phyloP scores from a whole-genome alignment of 2,329 filamentous ascomycete genomes.

The Aureobasidium sp. region DNA sequence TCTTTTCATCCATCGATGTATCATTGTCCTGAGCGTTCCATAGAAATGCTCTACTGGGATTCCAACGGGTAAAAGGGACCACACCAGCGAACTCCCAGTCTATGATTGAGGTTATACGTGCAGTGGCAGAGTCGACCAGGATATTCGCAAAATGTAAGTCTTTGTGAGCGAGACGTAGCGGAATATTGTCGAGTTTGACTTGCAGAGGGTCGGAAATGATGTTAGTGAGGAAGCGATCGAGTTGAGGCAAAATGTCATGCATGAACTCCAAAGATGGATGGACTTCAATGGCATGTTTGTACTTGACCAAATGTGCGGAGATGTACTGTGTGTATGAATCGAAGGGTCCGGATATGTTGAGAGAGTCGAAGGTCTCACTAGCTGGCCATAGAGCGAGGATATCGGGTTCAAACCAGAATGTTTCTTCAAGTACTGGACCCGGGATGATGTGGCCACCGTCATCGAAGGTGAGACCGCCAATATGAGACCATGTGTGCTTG shows the following conservation, averaged over 20 bases:
- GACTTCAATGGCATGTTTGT: neutral
- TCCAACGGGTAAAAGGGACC: slow-evolving; percentile 5
- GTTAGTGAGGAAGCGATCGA: neutral
- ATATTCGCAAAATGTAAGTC: slow-evolving; percentile 19
- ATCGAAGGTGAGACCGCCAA: neutral
- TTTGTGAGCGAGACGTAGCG: neutral
- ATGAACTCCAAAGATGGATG: neutral
- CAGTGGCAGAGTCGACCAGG: neutral
- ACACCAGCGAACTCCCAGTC: slow-evolving; percentile 18
- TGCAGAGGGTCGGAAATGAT: neutral
- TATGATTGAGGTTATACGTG: slow-evolving; percentile 1
- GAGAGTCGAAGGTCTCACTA: neutral
- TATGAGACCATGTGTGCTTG: neutral
- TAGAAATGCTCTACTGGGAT: slow-evolving; percentile 9
- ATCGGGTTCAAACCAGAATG: slow-evolving; percentile 8
- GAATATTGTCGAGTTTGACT: neutral
- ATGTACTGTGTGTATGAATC: neutral
- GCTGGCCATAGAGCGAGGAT: neutral
- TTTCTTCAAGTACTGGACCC: slow-evolving; percentile 6
- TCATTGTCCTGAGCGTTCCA: slow-evolving; percentile 7
- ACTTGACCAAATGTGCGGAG: neutral
- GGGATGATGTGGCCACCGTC: neutral
- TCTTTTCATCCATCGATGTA: neutral
- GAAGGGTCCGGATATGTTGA: neutral
- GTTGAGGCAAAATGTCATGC: neutral